These are phyloP conservation scores for Neurospora sp. DNA, from an alignment of 495 filamentous ascomycete genomes.

Conservation along the genomic window DNA sequence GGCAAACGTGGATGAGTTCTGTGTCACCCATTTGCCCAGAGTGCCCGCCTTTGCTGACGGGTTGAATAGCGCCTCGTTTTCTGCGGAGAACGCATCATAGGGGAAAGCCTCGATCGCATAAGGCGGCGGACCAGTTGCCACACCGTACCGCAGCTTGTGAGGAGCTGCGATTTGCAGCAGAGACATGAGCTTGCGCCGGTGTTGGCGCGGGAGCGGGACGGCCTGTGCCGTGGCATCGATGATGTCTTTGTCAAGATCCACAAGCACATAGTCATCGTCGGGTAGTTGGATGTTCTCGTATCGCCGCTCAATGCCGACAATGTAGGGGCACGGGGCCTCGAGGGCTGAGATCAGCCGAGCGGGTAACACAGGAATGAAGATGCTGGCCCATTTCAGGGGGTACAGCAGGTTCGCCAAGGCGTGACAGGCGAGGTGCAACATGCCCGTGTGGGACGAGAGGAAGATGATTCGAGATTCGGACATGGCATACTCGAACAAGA, in stretches of 20 bases:
- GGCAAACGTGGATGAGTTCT: conserved; percentile 82
- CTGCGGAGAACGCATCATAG: conserved; percentile 76
- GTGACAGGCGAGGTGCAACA: conserved; percentile 85
- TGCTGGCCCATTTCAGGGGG: conserved; percentile 82
- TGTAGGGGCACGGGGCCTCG: conserved; percentile 94
- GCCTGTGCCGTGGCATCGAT: conserved; percentile 74
- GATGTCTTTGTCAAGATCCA: conserved; percentile 82
- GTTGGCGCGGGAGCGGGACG: conserved; percentile 70
- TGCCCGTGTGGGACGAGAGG: conserved; percentile 87
- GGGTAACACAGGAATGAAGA: conserved; percentile 86
- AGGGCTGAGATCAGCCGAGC: conserved; percentile 79
- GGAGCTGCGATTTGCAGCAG: conserved; percentile 84
- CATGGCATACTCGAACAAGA: conserved; percentile 86
- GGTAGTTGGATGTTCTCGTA: conserved; percentile 89
- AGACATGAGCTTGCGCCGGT: conserved; percentile 79
- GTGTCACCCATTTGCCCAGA: conserved; percentile 71
- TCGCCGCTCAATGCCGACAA: conserved; percentile 86
- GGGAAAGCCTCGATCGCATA: conserved; percentile 91
- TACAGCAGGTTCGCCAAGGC: conserved; percentile 79
- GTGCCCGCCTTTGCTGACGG: conserved; percentile 57
- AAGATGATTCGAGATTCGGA: conserved; percentile 94
- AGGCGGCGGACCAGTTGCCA: conserved; percentile 77
- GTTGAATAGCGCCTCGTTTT: conserved; percentile 70
- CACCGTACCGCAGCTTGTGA: conserved; percentile 78
- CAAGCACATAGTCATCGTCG: conserved; percentile 92